Percentiles rank a stretch among this genome's conserved stretches.
Evolutionary conservation across 176 grass and related monocot species (phyloP).

Genomic region (Stipa capillata): DNA sequence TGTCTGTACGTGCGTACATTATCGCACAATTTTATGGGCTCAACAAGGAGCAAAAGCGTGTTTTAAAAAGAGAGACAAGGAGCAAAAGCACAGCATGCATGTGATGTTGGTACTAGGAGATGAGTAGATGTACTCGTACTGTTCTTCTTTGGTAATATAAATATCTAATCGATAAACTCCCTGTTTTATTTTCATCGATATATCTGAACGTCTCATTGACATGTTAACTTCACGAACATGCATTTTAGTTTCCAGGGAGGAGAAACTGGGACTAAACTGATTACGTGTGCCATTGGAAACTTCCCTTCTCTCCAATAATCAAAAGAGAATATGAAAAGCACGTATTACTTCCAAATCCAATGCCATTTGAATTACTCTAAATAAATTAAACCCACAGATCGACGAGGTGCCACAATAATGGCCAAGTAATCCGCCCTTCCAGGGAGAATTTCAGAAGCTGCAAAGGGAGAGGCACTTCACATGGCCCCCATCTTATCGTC

Average conservation of each 20-base stretch:
- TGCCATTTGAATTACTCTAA: neutral
- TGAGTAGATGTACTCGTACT: too few species aligned
- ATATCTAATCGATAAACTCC: too few species aligned
- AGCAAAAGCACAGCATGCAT: neutral
- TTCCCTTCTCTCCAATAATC: neutral
- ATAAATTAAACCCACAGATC: neutral
- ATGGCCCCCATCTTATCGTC: slow-evolving; percentile 74
- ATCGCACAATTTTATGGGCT: neutral
- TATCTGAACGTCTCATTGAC: neutral
- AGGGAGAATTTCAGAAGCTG: slow-evolving; percentile 2
- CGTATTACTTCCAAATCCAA: neutral
- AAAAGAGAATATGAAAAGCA: neutral
- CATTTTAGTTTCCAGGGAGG: neutral
- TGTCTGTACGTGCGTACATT: neutral
- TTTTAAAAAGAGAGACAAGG: too few species aligned
- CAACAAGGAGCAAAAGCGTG: neutral
- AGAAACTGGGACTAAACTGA: neutral
- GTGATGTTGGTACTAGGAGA: neutral
- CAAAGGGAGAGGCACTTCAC: slow-evolving; percentile 34
- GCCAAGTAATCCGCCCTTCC: slow-evolving; percentile 23
- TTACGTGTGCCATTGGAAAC: neutral
- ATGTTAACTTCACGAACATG: neutral
- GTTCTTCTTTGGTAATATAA: neutral
- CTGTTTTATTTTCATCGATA: neutral
- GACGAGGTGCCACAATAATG: slow-evolving; percentile 28